A percentile compares a stretch with the other conserved stretches of the same genome.
phyloP scores from a whole-genome alignment of 495 filamentous ascomycete species.

The Penicillium daleae region DNA sequence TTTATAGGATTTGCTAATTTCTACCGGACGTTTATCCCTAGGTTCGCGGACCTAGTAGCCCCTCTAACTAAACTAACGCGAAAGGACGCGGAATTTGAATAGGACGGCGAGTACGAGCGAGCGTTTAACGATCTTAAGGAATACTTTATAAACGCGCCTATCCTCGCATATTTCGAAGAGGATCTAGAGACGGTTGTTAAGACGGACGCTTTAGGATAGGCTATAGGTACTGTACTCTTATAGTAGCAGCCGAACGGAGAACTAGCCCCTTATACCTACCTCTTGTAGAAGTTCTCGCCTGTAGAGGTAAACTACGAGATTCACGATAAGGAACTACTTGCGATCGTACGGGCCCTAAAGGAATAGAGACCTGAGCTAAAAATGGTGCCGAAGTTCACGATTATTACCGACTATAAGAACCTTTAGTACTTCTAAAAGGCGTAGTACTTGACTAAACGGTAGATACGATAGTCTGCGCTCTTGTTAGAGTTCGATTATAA shows the following conservation, averaged over 20 bases:
- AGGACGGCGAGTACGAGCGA: background rate
- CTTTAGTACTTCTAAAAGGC: background rate
- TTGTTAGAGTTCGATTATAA: background rate
- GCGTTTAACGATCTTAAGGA: conserved; percentile 19
- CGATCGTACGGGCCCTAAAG: conserved; percentile 32
- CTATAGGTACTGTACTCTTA: conserved; percentile 5
- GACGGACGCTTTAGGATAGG: conserved; percentile 19
- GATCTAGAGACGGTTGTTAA: conserved; percentile 10
- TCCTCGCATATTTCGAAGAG: conserved; percentile 15
- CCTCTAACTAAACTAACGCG: background rate
- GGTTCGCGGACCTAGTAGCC: background rate
- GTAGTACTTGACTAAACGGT: background rate
- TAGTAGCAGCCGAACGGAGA: background rate
- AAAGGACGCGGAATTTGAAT: conserved; percentile 18
- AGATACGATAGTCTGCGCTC: background rate
- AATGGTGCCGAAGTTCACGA: background rate
- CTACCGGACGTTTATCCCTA: background rate
- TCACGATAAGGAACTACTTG: conserved; percentile 35
- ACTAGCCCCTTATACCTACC: conserved; percentile 25
- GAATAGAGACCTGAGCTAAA: conserved; percentile 24
- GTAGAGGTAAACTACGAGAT: conserved; percentile 40
- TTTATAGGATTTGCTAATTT: conserved; percentile 1
- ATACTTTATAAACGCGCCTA: background rate
- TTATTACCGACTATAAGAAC: background rate
- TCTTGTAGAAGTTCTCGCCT: conserved; percentile 26